Evolutionary conservation across 352 stramenopile species (phyloP), one percentile per base, ranked within the genome.

Genomic region (Elongisporangium senticosum): DNA sequence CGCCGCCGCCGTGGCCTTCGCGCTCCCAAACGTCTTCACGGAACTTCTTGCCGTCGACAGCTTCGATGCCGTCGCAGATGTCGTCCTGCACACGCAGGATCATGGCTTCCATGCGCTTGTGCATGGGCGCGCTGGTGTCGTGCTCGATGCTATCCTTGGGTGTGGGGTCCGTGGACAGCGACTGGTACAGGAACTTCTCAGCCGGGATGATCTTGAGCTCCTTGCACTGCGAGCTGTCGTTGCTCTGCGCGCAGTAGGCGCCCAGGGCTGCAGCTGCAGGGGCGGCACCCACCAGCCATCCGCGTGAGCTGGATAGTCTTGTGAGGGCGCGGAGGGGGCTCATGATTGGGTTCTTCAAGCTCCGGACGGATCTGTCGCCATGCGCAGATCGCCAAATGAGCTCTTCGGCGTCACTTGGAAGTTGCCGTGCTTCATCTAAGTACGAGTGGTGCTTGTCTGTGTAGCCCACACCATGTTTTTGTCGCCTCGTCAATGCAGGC

Each of bases 11-110:
- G 59, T 98, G 90, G 63, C 92, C 97, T 33, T 86, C 86, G 49
- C 96, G 87, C 53, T 94, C 88, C 96, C 96, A 99, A 37, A 83
- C 83, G 78, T 99, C 96, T 65, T 97, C 86, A 51, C 81, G 79
- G 77, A 99, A 99, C 66, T 87, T 96, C 43, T 87, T 89, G 50
- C 93, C 94, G 65, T 99, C 96, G 33, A 98, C 84, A 6, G 79
- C 87, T 55, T 96, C 88, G 43, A 98, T 95, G 33, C 83, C 84
- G 2, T 67, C 68, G 62, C 83, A 90, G 58, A 97, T 97, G 48
- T 96, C 79, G 65, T 96, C 80, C 64, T 92, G 81, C 19, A 93
- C 79, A 37, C 77, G 79, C 55, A 89, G 61, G 58, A 93, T 90
- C 68, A 96, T 71, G 54, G 79, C 77, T 56, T 92, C 81, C 79